Evolutionary conservation across 805 yeast genomes (phyloP).

Genomic region (Saccharomyces paradoxus): DNA sequence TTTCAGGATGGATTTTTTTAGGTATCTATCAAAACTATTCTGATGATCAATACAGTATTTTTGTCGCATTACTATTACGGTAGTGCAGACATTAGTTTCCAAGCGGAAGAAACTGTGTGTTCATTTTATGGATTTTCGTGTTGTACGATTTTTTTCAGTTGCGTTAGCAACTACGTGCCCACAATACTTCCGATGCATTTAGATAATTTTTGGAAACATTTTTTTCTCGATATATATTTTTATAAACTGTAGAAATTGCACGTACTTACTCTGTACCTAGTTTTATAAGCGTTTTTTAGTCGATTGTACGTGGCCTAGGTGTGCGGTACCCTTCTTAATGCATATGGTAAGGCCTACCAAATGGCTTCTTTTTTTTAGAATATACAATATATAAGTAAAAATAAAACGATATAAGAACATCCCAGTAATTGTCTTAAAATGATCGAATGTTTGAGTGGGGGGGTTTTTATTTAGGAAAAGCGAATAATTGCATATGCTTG

Average conservation of each 20-base stretch:
- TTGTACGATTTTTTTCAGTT: not conserved
- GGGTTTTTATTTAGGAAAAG: not conserved
- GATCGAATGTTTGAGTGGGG: not conserved
- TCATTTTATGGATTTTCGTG: not conserved
- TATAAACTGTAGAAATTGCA: not conserved
- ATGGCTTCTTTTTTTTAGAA: not conserved
- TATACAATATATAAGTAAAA: not conserved
- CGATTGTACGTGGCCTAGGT: not conserved
- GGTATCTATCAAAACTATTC: not conserved
- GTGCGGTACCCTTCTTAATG: not conserved
- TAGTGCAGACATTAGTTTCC: not conserved
- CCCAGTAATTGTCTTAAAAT: not conserved
- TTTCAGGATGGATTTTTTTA: not conserved
- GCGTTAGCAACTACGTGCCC: not conserved
- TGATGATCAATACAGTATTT: not conserved
- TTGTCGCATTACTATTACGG: not conserved
- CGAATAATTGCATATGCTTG: not conserved
- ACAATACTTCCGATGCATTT: not conserved
- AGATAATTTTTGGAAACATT: not conserved
- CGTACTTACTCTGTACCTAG: not conserved
- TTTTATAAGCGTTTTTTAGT: not conserved
- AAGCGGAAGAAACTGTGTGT: not conserved
- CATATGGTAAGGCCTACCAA: not conserved
- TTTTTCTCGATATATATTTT: not conserved
- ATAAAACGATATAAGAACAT: not conserved